These are phyloP conservation scores for Tagetes erecta DNA, from an alignment of 129 eudicot genomes.

Conservation along the genomic window DNA sequence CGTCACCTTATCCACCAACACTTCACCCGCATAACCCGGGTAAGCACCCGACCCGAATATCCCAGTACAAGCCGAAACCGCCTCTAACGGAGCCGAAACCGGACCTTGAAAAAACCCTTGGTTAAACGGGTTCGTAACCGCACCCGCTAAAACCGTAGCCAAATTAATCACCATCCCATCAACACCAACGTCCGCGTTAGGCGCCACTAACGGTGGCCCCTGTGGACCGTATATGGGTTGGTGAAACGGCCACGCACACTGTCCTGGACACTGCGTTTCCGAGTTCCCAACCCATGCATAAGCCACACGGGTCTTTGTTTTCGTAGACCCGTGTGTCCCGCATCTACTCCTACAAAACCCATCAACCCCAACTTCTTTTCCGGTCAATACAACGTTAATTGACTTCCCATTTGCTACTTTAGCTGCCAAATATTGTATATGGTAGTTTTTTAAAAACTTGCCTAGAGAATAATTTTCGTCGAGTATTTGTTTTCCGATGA, in stretches of 20 bases:
- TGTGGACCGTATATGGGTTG: slow-evolving; percentile 89
- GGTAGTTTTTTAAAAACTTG: slow-evolving; percentile 46
- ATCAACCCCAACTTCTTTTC: slow-evolving; percentile 59
- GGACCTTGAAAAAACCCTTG: slow-evolving; percentile 77
- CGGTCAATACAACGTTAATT: slow-evolving; percentile 64
- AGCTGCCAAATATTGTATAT: slow-evolving; percentile 45
- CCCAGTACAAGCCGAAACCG: slow-evolving; percentile 71
- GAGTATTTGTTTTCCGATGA: slow-evolving; percentile 58
- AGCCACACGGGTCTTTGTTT: slow-evolving; percentile 40
- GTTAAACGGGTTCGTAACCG: slow-evolving; percentile 68
- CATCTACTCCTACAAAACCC: slow-evolving; percentile 74
- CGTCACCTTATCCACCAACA: slow-evolving; percentile 58
- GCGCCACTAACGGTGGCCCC: slow-evolving; percentile 70
- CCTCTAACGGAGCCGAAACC: slow-evolving; percentile 63
- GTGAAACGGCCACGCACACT: slow-evolving; percentile 94
- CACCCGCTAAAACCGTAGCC: slow-evolving; percentile 69
- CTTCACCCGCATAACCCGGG: slow-evolving; percentile 66
- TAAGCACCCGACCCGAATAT: slow-evolving; percentile 80
- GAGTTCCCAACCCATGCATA: slow-evolving; percentile 82
- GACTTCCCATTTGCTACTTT: slow-evolving; percentile 24
- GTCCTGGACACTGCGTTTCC: slow-evolving; percentile 74
- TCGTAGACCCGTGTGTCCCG: slow-evolving; percentile 68
- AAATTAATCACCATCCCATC: slow-evolving; percentile 81
- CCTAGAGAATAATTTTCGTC: slow-evolving; percentile 63
- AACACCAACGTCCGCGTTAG: slow-evolving; percentile 73